Evolutionary conservation across 2,329 filamentous ascomycete genomes (phyloP), one percentile per base, ranked within the genome.

Genomic region (Aaosphaeria pasadenensis): DNA sequence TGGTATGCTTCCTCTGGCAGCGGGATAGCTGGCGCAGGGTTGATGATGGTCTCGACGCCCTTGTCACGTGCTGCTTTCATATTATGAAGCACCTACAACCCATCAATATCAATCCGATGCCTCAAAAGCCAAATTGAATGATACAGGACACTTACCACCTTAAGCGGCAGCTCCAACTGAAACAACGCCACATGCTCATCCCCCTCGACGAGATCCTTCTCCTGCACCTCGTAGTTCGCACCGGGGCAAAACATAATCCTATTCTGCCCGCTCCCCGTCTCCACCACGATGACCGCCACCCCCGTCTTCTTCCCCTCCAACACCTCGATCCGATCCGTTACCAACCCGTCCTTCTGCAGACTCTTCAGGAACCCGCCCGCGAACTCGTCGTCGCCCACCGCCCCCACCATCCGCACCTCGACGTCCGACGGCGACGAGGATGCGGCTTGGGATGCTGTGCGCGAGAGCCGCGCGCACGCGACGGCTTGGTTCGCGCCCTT

Each of bases 401-500:
- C 72, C 9, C 77, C 77, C 5, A 78, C 65, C 75, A 80, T 79
- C 24, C 68, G 64, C 24, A 79, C 75, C 35, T 72, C 64, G 31
- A 77, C 68, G 56, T 67, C 64, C 7, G 60, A 59, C 0, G 51
- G 44, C 42, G 58, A 54, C 3, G 51, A 47, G 7, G 53, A 46
- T 5, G 49, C 44, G 11, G 64, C 62, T 48, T 68, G 63, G 5
- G 58, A 39, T 45, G 63, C 55, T 2, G 74, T 76, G 30, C 87
- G 81, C 1, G 89, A 94, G 44, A 95, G 82, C 54, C 92, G 88
- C 44, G 86, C 88, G 72, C 87, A 91, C 28, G 91, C 90, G 47
- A 96, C 88, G 50, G 91, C 91, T 75, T 97, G 92, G 76, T 97
- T 97, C 51, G 91, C 91, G 55, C 92, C 92, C 74, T 99, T 99